Percentiles rank a stretch among this genome's conserved stretches.
Conservation (phyloP, 176 grass and related monocot species). For the Carex scoparia region DNA sequence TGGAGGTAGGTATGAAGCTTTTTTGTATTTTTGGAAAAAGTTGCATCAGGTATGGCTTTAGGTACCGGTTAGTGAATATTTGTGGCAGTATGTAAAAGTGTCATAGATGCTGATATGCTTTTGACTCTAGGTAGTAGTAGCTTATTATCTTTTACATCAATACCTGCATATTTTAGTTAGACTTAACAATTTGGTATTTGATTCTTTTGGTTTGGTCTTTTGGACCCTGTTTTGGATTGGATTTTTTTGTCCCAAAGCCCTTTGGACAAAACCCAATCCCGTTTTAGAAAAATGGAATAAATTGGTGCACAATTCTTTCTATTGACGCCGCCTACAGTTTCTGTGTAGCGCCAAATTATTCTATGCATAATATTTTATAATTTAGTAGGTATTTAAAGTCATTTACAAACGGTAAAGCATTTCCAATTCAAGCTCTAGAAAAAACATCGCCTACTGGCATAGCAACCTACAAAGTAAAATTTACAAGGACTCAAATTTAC, state of each 20-base stretch:
- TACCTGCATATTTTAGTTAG: background rate
- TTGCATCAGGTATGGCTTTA: background rate
- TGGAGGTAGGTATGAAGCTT: background rate
- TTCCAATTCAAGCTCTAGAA: background rate
- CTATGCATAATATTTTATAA: background rate
- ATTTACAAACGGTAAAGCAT: background rate
- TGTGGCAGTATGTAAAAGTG: background rate
- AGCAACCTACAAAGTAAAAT: background rate
- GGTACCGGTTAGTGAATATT: conserved; percentile 3
- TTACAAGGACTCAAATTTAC: background rate
- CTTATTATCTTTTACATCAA: background rate
- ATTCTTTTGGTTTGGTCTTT: background rate
- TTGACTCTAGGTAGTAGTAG: background rate
- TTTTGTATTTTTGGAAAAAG: background rate
- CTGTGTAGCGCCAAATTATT: background rate
- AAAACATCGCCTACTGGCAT: background rate
- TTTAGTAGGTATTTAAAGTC: background rate
- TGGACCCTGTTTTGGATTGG: background rate
- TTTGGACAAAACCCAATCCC: no score
- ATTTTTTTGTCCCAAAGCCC: no score
- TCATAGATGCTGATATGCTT: background rate
- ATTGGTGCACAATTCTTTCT: background rate
- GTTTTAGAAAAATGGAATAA: background rate
- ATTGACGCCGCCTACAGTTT: background rate
- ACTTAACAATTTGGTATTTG: background rate